Base-by-base conservation (phyloP, 2,329 filamentous ascomycete genomes). In the Dryadomyces quercivorus region DNA sequence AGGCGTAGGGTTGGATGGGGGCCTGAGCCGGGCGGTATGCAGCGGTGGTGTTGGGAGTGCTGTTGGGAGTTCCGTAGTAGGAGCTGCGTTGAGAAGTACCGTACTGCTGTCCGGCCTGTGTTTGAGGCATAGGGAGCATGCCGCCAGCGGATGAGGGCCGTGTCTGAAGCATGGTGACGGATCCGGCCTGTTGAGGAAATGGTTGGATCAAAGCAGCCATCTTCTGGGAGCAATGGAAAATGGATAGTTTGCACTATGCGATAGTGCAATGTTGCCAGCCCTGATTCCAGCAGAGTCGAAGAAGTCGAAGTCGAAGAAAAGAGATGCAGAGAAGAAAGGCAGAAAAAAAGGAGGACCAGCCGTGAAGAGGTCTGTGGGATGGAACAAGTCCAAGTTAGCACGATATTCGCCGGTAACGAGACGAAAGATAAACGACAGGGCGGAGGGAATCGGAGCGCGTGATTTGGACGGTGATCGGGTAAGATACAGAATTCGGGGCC, bases 141-240 rank as follows among this genome's bases (percentile, higher is more conserved):
- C 76, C 78, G 55, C 79, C 78, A 45, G 81, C 76, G 57, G 86
- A 84, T 54, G 77, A 76, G 59, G 84, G 81, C 67, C 84, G 81
- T 63, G 84, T 79, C 69, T 89, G 86, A 64, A 91, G 82, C 78
- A 90, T 85, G 60, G 84, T 84, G 63, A 83, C 77, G 61, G 85
- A 83, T 69, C 77, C 76, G 65, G 83, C 82, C 70, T 88, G 85
- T 72, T 88, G 84, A 64, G 86, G 81, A 67, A 86, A 87, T 58
- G 85, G 82, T 73, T 92, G 88, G 65, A 91, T 85, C 75, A 92
- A 77, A 70, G 87, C 86, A 75, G 87, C 87, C 88, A 93, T 92
- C 69, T 67, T 85, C 75, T 50, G 51, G 56, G 20, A 49, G 36
- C 20, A 51, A 45, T 44, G 42, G 12, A 40, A 34, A 15, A 31